These are phyloP conservation scores for Fibroporia radiculosa DNA, from an alignment of 768 basidiomycete genomes.

Conservation along the genomic window DNA sequence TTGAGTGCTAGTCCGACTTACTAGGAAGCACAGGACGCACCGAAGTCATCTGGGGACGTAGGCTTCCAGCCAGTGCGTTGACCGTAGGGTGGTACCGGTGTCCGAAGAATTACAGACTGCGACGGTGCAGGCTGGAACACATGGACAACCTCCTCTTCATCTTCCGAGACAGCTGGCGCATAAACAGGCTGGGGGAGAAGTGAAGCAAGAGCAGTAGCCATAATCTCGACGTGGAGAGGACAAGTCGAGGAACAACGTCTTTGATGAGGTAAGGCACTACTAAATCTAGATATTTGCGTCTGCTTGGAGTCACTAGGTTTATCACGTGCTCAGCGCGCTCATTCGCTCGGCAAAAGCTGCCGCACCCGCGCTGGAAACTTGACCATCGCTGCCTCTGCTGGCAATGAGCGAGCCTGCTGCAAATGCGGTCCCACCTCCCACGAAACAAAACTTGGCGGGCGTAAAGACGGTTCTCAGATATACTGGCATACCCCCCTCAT, in stretches of 20 bases:
- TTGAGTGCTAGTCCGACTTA: conserved; percentile 1
- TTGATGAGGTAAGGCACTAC: too few species aligned
- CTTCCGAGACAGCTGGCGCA: conserved; percentile 44
- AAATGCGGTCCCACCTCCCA: conserved; percentile 15
- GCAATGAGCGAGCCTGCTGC: conserved; percentile 19
- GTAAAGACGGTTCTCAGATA: conserved; percentile 55
- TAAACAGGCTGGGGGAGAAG: conserved; percentile 62
- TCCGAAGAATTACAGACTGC: conserved; percentile 39
- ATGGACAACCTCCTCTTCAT: conserved; percentile 43
- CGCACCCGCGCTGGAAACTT: conserved; percentile 3
- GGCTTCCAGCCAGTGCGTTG: conserved; percentile 85
- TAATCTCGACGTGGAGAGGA: conserved; percentile 16
- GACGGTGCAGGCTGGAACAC: conserved; percentile 24
- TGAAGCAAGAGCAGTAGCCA: conserved; percentile 65
- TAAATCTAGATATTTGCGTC: background rate
- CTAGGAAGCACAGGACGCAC: conserved; percentile 33
- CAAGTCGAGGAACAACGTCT: too few species aligned
- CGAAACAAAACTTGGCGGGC: conserved; percentile 37
- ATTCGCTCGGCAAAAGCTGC: background rate
- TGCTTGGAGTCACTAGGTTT: background rate
- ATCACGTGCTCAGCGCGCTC: background rate
- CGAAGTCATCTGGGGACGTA: conserved; percentile 73
- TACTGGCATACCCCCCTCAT: conserved; percentile 60
- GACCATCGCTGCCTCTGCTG: conserved; percentile 3
- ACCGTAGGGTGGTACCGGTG: conserved; percentile 74